Conservation (phyloP, 2,329 filamentous ascomycete species). For the Dothideomycetidae sp. region DNA sequence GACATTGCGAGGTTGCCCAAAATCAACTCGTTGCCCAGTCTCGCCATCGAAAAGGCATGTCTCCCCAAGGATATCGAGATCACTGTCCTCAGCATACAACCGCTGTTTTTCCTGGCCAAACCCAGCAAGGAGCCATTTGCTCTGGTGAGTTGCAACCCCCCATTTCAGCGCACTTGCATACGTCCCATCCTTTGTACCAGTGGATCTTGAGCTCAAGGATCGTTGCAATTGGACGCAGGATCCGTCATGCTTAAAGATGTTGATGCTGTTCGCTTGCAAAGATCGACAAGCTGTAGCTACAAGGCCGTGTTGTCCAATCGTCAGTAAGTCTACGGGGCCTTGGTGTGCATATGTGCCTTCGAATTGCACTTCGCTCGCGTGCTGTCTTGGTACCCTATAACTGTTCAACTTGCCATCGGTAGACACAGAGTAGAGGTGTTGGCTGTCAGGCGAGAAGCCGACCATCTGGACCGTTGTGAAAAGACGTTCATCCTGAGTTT, state of each 20-base stretch:
- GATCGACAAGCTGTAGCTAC: slow-evolving; percentile 35
- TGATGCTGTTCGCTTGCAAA: slow-evolving; percentile 17
- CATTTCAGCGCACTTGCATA: slow-evolving; percentile 35
- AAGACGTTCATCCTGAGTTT: slow-evolving; percentile 36
- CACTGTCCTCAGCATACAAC: slow-evolving; percentile 12
- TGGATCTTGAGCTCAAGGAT: slow-evolving; percentile 13
- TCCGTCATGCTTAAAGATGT: slow-evolving; percentile 17
- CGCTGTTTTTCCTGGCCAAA: slow-evolving; percentile 31
- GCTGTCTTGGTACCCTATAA: slow-evolving; percentile 2
- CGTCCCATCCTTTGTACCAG: neutral
- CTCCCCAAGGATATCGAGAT: slow-evolving; percentile 33
- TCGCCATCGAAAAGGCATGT: slow-evolving; percentile 40
- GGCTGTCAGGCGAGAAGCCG: slow-evolving; percentile 34
- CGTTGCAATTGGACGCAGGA: slow-evolving; percentile 14
- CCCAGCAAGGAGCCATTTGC: slow-evolving; percentile 38
- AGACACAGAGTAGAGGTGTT: slow-evolving; percentile 29
- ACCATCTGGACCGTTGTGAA: slow-evolving; percentile 44
- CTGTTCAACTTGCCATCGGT: slow-evolving; percentile 10
- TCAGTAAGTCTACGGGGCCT: slow-evolving; percentile 38
- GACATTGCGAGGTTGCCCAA: slow-evolving; percentile 38
- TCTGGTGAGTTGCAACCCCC: slow-evolving; percentile 27
- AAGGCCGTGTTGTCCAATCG: slow-evolving; percentile 26
- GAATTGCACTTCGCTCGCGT: neutral
- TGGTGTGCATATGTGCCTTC: slow-evolving; percentile 26
- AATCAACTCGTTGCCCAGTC: slow-evolving; percentile 26